A percentile compares a stretch with the other conserved stretches of the same genome.
Evolutionary conservation across 2,329 filamentous ascomycete species (phyloP).

Genomic region (Periconia sp.): DNA sequence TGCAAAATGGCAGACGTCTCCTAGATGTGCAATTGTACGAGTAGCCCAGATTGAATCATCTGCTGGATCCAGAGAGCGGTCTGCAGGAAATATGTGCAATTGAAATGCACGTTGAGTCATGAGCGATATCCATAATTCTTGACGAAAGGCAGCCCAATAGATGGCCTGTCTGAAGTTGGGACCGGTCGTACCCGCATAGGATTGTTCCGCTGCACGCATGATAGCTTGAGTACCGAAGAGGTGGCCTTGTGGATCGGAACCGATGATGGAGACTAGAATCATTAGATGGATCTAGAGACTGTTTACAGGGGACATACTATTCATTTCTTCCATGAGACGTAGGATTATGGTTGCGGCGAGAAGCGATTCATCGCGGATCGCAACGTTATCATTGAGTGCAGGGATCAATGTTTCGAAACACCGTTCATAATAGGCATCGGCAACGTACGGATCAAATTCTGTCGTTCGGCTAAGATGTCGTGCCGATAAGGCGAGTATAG

Average conservation of each 20-base stretch:
- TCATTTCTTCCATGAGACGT: constrained; percentile 50
- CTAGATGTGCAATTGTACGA: constrained; percentile 48
- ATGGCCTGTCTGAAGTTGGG: constrained; percentile 43
- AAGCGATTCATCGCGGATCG: constrained; percentile 49
- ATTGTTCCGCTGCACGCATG: constrained; percentile 41
- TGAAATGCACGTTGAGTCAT: constrained; percentile 46
- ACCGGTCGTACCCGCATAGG: constrained; percentile 37
- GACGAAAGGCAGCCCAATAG: constrained; percentile 46
- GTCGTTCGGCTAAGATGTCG: constrained; percentile 50
- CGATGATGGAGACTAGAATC: constrained; percentile 34
- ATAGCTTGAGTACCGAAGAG: constrained; percentile 47
- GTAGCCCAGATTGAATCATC: constrained; percentile 52
- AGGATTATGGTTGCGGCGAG: constrained; percentile 51
- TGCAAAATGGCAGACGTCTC: constrained; percentile 44
- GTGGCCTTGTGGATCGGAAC: constrained; percentile 46
- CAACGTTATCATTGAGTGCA: constrained; percentile 45
- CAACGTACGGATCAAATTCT: constrained; percentile 48
- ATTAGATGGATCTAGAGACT: neutral
- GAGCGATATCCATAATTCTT: constrained; percentile 46
- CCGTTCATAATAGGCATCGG: constrained; percentile 50
- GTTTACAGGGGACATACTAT: constrained; percentile 40
- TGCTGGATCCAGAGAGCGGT: constrained; percentile 47
- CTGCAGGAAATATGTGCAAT: constrained; percentile 44
- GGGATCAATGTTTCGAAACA: constrained; percentile 51
- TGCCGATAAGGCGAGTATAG: constrained; percentile 50